Percentiles rank a stretch among this genome's conserved stretches.
Evolutionary conservation across 2,329 filamentous ascomycete genomes (phyloP).

Genomic region (Ascochyta clinopodiicola): DNA sequence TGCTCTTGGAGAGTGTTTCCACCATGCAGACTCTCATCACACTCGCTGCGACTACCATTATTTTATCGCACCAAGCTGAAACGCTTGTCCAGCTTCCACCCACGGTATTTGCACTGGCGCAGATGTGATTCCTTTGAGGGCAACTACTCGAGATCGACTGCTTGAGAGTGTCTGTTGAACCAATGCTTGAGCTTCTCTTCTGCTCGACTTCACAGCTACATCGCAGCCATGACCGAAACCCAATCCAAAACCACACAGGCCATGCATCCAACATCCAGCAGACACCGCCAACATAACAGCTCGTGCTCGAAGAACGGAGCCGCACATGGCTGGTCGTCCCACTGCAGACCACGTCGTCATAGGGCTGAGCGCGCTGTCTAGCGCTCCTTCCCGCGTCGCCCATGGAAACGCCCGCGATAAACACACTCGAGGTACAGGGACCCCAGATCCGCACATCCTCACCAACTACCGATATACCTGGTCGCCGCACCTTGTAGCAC

Average conservation of each 20-base stretch:
- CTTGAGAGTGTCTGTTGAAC: too few species aligned
- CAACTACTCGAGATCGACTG: too few species aligned
- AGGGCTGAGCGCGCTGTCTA: constrained; percentile 23
- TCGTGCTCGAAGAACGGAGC: constrained; percentile 1
- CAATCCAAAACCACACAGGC: not conserved
- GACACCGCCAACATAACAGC: constrained; percentile 5
- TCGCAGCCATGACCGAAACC: not conserved
- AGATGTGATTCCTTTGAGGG: not conserved
- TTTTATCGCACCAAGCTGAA: not conserved
- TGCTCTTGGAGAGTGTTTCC: not conserved
- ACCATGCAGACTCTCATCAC: not conserved
- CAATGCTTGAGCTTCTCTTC: not conserved
- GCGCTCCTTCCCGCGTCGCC: constrained; percentile 34
- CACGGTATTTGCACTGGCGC: not conserved
- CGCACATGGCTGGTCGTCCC: constrained; percentile 6
- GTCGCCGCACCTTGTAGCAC: constrained; percentile 23
- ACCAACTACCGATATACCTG: constrained; percentile 29
- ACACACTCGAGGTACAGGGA: constrained; percentile 23
- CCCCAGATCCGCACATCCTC: constrained; percentile 27
- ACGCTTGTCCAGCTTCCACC: not conserved
- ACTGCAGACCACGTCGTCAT: constrained; percentile 20
- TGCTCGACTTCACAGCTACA: not conserved
- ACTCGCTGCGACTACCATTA: not conserved
- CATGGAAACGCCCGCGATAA: constrained; percentile 27
- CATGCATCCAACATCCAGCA: not conserved